These are phyloP conservation scores for Dalbergia cultrata DNA, from an alignment of 306 rosid species.

Conservation along the genomic window DNA sequence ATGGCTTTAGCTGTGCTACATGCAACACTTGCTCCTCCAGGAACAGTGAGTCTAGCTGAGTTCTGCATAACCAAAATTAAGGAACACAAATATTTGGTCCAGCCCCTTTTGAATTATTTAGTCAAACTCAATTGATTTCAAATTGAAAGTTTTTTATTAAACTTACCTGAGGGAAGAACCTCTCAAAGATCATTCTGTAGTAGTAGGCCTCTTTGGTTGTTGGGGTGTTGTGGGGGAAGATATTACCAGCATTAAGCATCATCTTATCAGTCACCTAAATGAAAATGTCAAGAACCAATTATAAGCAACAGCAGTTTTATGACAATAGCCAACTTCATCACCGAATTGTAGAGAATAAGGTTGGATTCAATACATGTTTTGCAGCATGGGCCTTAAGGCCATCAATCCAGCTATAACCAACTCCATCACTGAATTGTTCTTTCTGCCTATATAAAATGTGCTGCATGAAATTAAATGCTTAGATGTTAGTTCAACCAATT, in stretches of 20 bases:
- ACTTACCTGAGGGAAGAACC: constrained; percentile 92
- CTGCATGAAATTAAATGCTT: constrained; percentile 57
- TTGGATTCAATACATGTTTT: constrained; percentile 64
- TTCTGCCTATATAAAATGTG: constrained; percentile 93
- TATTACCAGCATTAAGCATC: constrained; percentile 83
- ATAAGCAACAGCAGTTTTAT: constrained; percentile 21
- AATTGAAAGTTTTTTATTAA: constrained; percentile 20
- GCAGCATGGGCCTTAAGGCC: constrained; percentile 93
- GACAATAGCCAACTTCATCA: constrained; percentile 10
- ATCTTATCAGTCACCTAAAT: constrained; percentile 80
- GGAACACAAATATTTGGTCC: constrained; percentile 3
- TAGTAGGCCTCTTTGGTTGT: constrained; percentile 87
- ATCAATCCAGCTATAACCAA: constrained; percentile 98
- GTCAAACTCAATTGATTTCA: background rate
- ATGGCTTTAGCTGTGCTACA: constrained; percentile 96
- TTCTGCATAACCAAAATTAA: constrained; percentile 60
- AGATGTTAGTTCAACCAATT: constrained; percentile 35
- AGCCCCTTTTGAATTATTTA: background rate
- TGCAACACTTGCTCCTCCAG: constrained; percentile 94
- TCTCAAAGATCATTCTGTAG: constrained; percentile 93
- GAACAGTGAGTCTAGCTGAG: constrained; percentile 86
- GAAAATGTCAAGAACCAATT: constrained; percentile 16
- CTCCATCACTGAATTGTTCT: constrained; percentile 98
- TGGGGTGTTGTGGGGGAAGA: constrained; percentile 94
- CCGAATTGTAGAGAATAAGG: background rate